Evolutionary conservation across 306 rosid species (phyloP).

Genomic region (Citrullus colocynthis): DNA sequence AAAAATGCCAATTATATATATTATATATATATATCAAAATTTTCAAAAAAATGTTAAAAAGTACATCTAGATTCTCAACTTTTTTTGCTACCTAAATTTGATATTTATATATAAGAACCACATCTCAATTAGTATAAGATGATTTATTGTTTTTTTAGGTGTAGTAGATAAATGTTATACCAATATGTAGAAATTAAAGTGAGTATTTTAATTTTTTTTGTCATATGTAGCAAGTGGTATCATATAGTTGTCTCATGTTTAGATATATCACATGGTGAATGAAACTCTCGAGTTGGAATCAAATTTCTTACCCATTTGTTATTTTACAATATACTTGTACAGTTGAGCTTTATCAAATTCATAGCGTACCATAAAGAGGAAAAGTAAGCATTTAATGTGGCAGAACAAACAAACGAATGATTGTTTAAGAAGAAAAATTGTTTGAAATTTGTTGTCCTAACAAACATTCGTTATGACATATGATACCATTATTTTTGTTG

Average conservation of each 20-base stretch:
- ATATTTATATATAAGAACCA: no score
- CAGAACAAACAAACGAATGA: background rate
- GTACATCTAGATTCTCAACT: background rate
- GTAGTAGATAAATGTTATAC: background rate
- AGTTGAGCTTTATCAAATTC: background rate
- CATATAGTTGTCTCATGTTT: background rate
- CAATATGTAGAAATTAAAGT: background rate
- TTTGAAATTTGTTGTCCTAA: background rate
- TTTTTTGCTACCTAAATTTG: background rate
- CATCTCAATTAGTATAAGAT: no score
- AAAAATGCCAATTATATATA: background rate
- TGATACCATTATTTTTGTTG: no score
- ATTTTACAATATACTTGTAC: background rate
- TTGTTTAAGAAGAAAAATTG: background rate
- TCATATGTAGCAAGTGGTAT: background rate
- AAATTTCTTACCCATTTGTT: background rate
- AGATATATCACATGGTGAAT: background rate
- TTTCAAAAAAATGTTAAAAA: no score
- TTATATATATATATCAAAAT: background rate
- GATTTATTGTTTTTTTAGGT: no score
- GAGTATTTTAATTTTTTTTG: background rate
- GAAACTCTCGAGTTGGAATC: background rate
- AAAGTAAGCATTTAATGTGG: background rate
- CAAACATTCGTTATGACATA: background rate
- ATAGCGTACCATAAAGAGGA: background rate